Evolutionary conservation across 805 yeast genomes (phyloP), one percentile per base, ranked within the genome.

Genomic region (Candida broadrunensis): DNA sequence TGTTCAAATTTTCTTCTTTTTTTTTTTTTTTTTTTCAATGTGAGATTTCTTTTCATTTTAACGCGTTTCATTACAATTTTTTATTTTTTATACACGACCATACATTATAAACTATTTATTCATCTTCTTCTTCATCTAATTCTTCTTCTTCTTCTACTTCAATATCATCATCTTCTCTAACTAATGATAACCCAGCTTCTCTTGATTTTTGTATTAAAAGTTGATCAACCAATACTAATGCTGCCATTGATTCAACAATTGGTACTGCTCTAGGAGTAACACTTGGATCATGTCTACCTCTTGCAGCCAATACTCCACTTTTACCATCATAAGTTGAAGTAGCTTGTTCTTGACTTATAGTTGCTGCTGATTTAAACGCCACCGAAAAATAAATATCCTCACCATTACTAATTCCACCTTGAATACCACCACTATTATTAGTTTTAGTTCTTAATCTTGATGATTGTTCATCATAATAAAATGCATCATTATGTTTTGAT

Each of bases 221-320:
- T 41, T 87, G 81, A 63, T 93, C 99, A 33, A 91, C 91, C 48
- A 91, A 66, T 2, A 88, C 97, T 50, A 93, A 73, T n/a, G 97
- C 93, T 36, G 98, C 80, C 98, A 93, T 91, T 31, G 98, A 88
- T 72, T 93, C 99, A 23, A 93, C 98, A 56, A 93, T 93, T 38
- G 99, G 98, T 46, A 93, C 88, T 30, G 99, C 99, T 65, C 99
- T 82, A 50, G 99, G 99, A 16, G 95, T 95, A 41, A 93, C 99
- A 56, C 90, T 88, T 25, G 99, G 99, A 62, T 93, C 99, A 58
- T 93, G 99, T 76, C 99, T 86, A 42, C 99, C 99, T 63, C 91
- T 83, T 26, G 99, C 97, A 39, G 93, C 96, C 45, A 93, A 74
- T 8, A 83, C 80, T 58, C 99, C 99, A 37, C 70, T 80, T 51